Evolutionary conservation across 495 filamentous ascomycete genomes (phyloP).

Genomic region (Astrothelium subdiscretum): DNA sequence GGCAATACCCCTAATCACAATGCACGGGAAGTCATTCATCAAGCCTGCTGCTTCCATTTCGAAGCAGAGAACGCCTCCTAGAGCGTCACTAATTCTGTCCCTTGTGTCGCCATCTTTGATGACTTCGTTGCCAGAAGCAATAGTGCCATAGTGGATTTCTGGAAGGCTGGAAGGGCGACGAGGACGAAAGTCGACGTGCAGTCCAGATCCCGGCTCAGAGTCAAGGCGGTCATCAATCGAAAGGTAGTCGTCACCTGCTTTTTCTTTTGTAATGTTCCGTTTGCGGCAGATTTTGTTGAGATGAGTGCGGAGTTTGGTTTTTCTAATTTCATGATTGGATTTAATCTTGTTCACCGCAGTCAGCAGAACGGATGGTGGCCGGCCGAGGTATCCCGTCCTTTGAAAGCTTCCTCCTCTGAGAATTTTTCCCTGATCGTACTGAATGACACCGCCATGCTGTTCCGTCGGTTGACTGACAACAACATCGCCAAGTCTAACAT

Average conservation of each 20-base stretch:
- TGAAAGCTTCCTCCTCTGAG: constrained; percentile 6
- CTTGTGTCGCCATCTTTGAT: constrained; percentile 20
- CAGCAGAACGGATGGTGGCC: constrained; percentile 4
- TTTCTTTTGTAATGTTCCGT: no score
- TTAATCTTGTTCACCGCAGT: no score
- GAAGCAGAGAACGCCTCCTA: constrained; percentile 15
- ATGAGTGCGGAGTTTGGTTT: no score
- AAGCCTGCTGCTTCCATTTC: constrained; percentile 24
- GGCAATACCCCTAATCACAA: constrained; percentile 7
- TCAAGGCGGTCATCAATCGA: no score
- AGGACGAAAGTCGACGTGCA: neutral
- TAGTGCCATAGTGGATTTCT: constrained; percentile 27
- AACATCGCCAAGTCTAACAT: constrained; percentile 19
- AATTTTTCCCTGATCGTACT: constrained; percentile 25
- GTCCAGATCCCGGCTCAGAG: neutral
- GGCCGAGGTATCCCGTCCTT: constrained; percentile 2
- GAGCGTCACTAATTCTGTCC: constrained; percentile 6
- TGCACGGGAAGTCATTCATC: constrained; percentile 16
- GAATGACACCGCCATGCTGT: constrained; percentile 17
- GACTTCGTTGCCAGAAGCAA: constrained; percentile 29
- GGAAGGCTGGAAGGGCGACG: no score
- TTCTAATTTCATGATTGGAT: no score
- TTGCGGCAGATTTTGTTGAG: no score
- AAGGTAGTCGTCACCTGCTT: no score
- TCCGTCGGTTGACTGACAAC: constrained; percentile 20